Evolutionary conservation across 768 basidiomycete species (phyloP).

Genomic region (Lactarius psammicola): DNA sequence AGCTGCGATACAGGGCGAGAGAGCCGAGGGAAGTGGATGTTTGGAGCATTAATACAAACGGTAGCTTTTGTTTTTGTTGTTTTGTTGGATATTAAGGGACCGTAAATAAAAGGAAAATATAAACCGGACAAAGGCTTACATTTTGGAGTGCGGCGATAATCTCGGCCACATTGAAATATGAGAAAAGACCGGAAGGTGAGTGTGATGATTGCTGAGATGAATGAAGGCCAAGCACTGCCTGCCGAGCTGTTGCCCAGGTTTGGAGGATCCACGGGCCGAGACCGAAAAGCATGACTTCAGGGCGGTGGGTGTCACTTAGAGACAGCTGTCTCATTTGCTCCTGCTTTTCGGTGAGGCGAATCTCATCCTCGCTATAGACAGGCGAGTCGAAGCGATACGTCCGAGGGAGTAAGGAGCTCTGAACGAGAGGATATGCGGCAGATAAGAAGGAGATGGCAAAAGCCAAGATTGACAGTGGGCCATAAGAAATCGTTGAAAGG

Average conservation of each 20-base stretch:
- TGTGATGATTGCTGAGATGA: constrained; percentile 35
- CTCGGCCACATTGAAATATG: constrained; percentile 62
- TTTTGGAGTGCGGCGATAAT: constrained; percentile 66
- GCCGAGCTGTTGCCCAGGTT: constrained; percentile 68
- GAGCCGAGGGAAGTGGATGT: constrained; percentile 75
- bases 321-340: constrained; percentile 75
- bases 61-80: constrained; percentile 51
- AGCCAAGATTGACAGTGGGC: constrained; percentile 51
- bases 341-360: constrained; percentile 63
- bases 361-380: constrained; percentile 53
- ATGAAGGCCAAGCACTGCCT: constrained; percentile 57
- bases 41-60: constrained; percentile 69
- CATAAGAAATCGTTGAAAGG: constrained; percentile 60
- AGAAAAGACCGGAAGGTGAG: constrained; percentile 41
- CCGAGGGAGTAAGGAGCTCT: constrained; percentile 55
- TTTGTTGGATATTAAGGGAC: constrained; percentile 10
- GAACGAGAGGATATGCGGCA: constrained; percentile 55
- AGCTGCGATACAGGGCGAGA: constrained; percentile 76
- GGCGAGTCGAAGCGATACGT: constrained; percentile 45
- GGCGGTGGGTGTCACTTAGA: constrained; percentile 71
- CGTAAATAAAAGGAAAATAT: constrained; percentile 23
- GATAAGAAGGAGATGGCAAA: constrained; percentile 62
- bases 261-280: constrained; percentile 82
- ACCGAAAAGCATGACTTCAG: constrained; percentile 79
- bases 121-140: constrained; percentile 41